phyloP scores from a whole-genome alignment of 768 basidiomycete genomes.

The Leucocoprinus leucothites region DNA sequence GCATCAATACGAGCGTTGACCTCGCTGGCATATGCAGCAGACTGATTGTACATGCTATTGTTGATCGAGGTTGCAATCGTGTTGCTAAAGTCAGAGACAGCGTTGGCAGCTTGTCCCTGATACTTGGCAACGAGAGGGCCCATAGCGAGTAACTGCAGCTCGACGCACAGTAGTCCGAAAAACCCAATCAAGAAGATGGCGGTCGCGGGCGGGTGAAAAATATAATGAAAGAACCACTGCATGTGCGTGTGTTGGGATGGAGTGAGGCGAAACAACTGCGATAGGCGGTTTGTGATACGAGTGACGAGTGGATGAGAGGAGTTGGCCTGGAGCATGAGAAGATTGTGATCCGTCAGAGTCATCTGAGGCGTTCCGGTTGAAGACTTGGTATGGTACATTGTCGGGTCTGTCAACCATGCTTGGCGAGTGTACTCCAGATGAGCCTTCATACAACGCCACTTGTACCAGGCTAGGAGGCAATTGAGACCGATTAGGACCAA shows the following conservation, averaged over 20 bases:
- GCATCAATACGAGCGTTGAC: constrained; percentile 70
- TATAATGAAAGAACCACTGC: constrained; percentile 87
- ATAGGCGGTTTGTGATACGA: constrained; percentile 54
- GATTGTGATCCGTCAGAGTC: constrained; percentile 69
- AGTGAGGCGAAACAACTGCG: constrained; percentile 48
- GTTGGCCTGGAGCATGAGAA: constrained; percentile 70
- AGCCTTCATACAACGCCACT: constrained; percentile 68
- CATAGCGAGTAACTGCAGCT: constrained; percentile 83
- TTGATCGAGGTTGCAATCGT: constrained; percentile 78
- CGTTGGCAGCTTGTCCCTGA: constrained; percentile 53
- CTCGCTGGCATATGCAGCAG: constrained; percentile 68
- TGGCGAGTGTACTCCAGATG: constrained; percentile 71
- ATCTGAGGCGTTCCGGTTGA: constrained; percentile 44
- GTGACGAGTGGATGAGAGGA: constrained; percentile 73
- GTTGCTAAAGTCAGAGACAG: constrained; percentile 63
- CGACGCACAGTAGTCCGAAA: constrained; percentile 81
- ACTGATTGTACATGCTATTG: constrained; percentile 79
- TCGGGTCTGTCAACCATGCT: constrained; percentile 76
- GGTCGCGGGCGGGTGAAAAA: constrained; percentile 88
- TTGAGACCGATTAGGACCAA: constrained; percentile 71
- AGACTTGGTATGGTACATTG: constrained; percentile 40
- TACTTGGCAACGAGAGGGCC: constrained; percentile 71
- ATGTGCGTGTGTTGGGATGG: constrained; percentile 65
- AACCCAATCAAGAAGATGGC: constrained; percentile 92
- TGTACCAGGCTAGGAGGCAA: constrained; percentile 83